Conservation (phyloP, 169 alveolate species). For the Plasmodium cynomolgi region DNA sequence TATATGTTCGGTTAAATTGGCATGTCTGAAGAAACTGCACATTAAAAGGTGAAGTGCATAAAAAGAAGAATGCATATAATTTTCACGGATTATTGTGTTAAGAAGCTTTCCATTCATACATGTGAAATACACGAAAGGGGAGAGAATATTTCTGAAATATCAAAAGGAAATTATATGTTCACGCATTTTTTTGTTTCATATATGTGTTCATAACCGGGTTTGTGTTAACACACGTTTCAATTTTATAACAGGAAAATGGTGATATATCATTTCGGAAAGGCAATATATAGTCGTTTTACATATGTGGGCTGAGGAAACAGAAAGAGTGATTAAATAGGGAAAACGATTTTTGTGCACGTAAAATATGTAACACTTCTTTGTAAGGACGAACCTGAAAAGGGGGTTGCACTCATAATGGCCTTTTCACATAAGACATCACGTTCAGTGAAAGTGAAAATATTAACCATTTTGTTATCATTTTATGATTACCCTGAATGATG, state of each 20-base stretch:
- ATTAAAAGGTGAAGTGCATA: background rate
- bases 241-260: background rate
- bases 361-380: background rate
- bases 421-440: background rate
- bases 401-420: background rate
- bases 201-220: background rate
- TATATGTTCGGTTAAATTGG: background rate
- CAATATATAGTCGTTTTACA: background rate
- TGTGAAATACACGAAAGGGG: background rate
- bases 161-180: background rate
- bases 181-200: background rate
- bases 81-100: background rate
- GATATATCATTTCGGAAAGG: background rate
- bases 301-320: background rate
- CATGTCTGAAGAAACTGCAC: background rate
- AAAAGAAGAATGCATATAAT: background rate
- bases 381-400: background rate
- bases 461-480: background rate
- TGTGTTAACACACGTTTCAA: background rate
- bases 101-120: background rate
- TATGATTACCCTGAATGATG: background rate
- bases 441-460: background rate
- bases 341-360: background rate
- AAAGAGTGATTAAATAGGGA: background rate
- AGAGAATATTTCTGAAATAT: background rate